Evolutionary conservation across 108 stramenopile genomes (phyloP).

Genomic region (Fragilaria crotonensis): DNA sequence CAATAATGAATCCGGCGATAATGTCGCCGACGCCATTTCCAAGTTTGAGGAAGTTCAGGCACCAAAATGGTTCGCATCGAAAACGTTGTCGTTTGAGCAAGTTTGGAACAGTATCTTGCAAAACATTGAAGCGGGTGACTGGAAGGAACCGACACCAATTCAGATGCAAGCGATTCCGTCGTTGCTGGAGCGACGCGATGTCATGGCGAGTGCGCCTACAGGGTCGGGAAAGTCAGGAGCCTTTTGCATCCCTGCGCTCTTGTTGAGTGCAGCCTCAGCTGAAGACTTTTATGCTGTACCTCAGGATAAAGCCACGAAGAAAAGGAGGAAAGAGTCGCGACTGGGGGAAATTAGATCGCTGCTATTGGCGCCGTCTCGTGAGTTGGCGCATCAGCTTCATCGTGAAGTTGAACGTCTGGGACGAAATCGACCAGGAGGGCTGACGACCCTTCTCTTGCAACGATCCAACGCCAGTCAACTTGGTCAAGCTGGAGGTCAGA

Average conservation of each 20-base stretch:
- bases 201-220: slow-evolving; percentile 84
- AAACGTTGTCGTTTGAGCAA: slow-evolving; percentile 25
- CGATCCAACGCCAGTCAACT: slow-evolving; percentile 77
- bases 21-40: slow-evolving; percentile 76
- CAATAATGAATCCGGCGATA: slow-evolving; percentile 51
- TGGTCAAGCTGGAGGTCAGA: slow-evolving; percentile 61
- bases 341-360: slow-evolving; percentile 67
- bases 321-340: slow-evolving; percentile 21
- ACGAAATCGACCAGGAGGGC: slow-evolving; percentile 69
- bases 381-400: slow-evolving; percentile 91
- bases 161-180: slow-evolving; percentile 90
- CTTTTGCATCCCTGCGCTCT: slow-evolving; percentile 86
- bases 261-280: slow-evolving; percentile 63
- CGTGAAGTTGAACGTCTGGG: slow-evolving; percentile 90
- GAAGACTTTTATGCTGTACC: slow-evolving; percentile 38
- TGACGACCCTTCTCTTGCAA: slow-evolving; percentile 58
- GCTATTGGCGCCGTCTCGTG: slow-evolving; percentile 90
- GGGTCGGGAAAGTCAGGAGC: slow-evolving; percentile 85
- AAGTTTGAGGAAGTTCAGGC: slow-evolving; percentile 49
- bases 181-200: slow-evolving; percentile 66
- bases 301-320: background rate
- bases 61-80: slow-evolving; percentile 65
- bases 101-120: slow-evolving; percentile 36
- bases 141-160: slow-evolving; percentile 91
- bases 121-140: slow-evolving; percentile 85